Evolutionary conservation across 805 yeast genomes (phyloP), one percentile per base, ranked within the genome.

Genomic region (Ogataea nakhonphanomensis): DNA sequence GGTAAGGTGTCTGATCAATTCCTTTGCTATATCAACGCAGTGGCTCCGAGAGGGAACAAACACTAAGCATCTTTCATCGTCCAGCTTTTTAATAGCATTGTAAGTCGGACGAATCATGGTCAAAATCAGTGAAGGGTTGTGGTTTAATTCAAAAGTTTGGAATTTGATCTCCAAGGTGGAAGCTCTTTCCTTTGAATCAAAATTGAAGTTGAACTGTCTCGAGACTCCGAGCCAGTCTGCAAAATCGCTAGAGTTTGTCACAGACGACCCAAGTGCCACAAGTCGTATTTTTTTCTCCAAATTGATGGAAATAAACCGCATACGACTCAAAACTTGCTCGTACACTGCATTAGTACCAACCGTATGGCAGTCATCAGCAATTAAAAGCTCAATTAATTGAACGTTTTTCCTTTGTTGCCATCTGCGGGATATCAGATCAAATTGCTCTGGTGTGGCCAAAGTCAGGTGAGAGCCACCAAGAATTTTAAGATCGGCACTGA

Each of bases 161-260:
- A 84, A 53, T 48, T 71, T 81, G 14, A 84, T 77, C 40, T 73
- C 76, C 10, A 87, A 51, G 3, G 84, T 78, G 30, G 64, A 56
- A 7, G 67, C 64, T 41, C 91, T 67, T 31, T 79, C 81, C 35
- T 66, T 66, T 0, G 95, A 80, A 12, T 78, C 72, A 57, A 84
- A 89, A 53, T 88, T 89, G 66, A 70, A 87, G 5, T 81, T 69
- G 35, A 78, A 69, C 14, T 61, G 65, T 51, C 78, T 81, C 1
- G 71, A 51, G 20, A 84, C 81, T 2, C 93, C 95, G 22, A 93
- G 61, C 96, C 98, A 93, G 39, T 82, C 86, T 1, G 85, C 91
- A 43, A 90, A 62, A 48, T 87, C 96, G 37, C 77, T 70, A 3
- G 84, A 85, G 54, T 81, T 84, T 0, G 93, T 78, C 28, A 91